phyloP scores from a whole-genome alignment of 257 asterid genomes.

The Nicotiana knightiana region DNA sequence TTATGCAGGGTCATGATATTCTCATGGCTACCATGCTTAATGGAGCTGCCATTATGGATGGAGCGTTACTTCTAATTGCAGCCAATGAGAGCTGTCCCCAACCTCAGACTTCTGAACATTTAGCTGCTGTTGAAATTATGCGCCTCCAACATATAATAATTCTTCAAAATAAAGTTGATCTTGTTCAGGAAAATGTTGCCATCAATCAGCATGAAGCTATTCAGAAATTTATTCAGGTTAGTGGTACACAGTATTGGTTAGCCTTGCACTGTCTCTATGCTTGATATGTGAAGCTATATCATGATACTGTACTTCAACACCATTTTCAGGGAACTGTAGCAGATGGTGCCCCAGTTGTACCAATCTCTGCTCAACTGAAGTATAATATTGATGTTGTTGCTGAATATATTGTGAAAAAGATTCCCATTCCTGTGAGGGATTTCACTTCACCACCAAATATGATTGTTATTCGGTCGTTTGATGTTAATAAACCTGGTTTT shows the following conservation, averaged over 20 bases:
- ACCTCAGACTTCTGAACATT: slow-evolving; percentile 97
- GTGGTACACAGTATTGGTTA: neutral
- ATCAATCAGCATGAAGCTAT: slow-evolving; percentile 97
- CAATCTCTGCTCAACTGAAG: slow-evolving; percentile 95
- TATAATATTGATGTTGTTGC: slow-evolving; percentile 90
- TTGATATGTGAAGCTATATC: neutral
- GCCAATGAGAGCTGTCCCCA: slow-evolving; percentile 97
- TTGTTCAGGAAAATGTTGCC: slow-evolving; percentile 97
- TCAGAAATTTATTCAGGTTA: slow-evolving; percentile 84
- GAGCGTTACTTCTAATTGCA: slow-evolving; percentile 89
- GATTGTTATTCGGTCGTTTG: slow-evolving; percentile 97
- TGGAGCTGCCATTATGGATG: slow-evolving; percentile 97
- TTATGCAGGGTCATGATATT: slow-evolving; percentile 81
- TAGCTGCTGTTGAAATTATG: slow-evolving; percentile 97
- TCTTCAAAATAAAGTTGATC: slow-evolving; percentile 95
- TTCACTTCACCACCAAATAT: slow-evolving; percentile 89
- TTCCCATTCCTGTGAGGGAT: slow-evolving; percentile 86
- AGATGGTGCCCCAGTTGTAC: slow-evolving; percentile 85
- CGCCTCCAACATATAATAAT: slow-evolving; percentile 86
- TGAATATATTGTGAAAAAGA: slow-evolving; percentile 77
- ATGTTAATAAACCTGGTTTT: slow-evolving; percentile 95
- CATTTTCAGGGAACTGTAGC: slow-evolving; percentile 87
- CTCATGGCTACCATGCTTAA: slow-evolving; percentile 99
- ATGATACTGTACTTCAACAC: neutral
- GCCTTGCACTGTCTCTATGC: neutral